Conservation (phyloP, 1,284 basidiomycete species). For the Cutaneotrichosporon cyanovorans region DNA sequence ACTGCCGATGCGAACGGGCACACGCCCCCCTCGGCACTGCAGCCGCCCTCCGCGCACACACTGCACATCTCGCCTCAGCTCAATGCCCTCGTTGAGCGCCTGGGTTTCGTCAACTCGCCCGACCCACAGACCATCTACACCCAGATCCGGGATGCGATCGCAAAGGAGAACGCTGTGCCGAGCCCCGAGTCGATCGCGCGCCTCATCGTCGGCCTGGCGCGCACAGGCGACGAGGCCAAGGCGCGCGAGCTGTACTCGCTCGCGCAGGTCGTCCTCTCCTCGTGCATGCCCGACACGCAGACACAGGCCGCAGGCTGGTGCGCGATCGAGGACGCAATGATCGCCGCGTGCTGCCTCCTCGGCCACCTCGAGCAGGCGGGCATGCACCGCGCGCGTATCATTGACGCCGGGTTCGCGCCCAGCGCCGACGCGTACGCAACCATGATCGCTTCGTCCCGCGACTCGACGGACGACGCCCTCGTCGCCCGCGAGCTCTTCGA, state of each 20-base stretch:
- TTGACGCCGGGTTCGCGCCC: slow-evolving; percentile 69
- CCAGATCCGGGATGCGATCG: slow-evolving; percentile 11
- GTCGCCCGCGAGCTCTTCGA: slow-evolving; percentile 76
- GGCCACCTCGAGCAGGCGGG: slow-evolving; percentile 73
- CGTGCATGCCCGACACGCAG: slow-evolving; percentile 25
- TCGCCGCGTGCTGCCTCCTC: slow-evolving; percentile 70
- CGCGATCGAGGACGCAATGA: slow-evolving; percentile 76
- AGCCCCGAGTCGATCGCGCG: slow-evolving; percentile 50
- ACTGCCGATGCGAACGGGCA: slow-evolving; percentile 2
- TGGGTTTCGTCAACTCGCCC: not conserved
- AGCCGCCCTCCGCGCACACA: slow-evolving; percentile 12
- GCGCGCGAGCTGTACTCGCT: slow-evolving; percentile 62
- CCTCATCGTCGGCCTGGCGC: slow-evolving; percentile 63
- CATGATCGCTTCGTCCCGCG: slow-evolving; percentile 75
- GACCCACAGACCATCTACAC: slow-evolving; percentile 13
- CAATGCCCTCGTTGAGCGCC: slow-evolving; percentile 19
- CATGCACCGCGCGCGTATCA: slow-evolving; percentile 68
- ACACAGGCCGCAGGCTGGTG: slow-evolving; percentile 58
- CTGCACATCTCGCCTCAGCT: slow-evolving; percentile 13
- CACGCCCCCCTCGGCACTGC: slow-evolving; percentile 7
- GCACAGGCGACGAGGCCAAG: slow-evolving; percentile 56
- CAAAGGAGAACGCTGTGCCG: slow-evolving; percentile 21
- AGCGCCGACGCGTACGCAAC: slow-evolving; percentile 84
- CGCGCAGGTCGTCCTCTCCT: slow-evolving; percentile 57
- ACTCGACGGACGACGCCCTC: slow-evolving; percentile 86